Conservation (phyloP, 2,329 filamentous ascomycete species). For the Pseudopyrenochaeta lycopersici region DNA sequence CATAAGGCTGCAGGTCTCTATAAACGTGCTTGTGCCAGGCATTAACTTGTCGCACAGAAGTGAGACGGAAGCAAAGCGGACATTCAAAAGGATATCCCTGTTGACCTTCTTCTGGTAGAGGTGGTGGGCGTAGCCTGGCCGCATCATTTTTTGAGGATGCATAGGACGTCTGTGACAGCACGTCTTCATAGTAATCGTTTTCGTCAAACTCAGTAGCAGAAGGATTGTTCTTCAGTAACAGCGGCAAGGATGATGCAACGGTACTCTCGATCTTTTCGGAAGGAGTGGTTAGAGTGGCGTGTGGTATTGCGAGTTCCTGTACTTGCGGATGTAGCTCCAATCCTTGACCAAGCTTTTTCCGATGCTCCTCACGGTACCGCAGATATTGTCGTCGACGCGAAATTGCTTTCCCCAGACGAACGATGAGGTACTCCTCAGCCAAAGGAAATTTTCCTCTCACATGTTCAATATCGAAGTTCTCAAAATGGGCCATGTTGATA, state of each 20-base stretch:
- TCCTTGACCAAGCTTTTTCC: slow-evolving; percentile 28
- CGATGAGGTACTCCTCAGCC: slow-evolving; percentile 20
- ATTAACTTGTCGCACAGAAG: slow-evolving; percentile 8
- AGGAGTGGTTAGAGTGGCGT: not conserved
- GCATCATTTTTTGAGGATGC: slow-evolving; percentile 23
- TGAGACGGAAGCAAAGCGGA: slow-evolving; percentile 37
- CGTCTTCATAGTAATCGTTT: slow-evolving; percentile 21
- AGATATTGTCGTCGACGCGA: slow-evolving; percentile 41
- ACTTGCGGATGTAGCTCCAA: not conserved
- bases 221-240: slow-evolving; percentile 8
- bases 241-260: slow-evolving; percentile 23
- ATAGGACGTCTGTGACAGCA: slow-evolving; percentile 35
- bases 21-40: slow-evolving; percentile 34
- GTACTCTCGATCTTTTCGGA: slow-evolving; percentile 17
- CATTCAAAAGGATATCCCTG: slow-evolving; percentile 41
- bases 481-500: slow-evolving; percentile 28
- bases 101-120: slow-evolving; percentile 25
- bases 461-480: slow-evolving; percentile 38
- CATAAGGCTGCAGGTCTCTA: slow-evolving; percentile 31
- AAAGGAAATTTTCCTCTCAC: slow-evolving; percentile 34
- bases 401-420: slow-evolving; percentile 40
- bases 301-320: not conserved
- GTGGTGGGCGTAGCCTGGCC: slow-evolving; percentile 25
- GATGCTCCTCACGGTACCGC: slow-evolving; percentile 39
- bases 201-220: slow-evolving; percentile 5